Percentiles rank a stretch among this genome's conserved stretches.
Evolutionary conservation across 805 yeast genomes (phyloP).

Genomic region (Myxozyma vanderwaltii): DNA sequence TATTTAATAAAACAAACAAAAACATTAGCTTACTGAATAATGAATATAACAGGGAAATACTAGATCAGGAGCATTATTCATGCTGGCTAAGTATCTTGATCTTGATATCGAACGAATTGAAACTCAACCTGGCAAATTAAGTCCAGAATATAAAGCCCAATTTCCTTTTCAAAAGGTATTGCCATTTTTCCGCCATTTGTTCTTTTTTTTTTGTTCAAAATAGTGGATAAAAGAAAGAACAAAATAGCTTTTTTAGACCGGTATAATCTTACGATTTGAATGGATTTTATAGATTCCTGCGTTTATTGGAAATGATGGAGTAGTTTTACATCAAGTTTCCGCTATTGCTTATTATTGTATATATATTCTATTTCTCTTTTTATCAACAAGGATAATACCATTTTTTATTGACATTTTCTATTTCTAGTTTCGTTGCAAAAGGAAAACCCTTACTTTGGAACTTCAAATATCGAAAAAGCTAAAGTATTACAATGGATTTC

Average conservation of each 20-base stretch:
- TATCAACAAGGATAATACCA: not conserved
- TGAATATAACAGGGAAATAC: slow-evolving; percentile 24
- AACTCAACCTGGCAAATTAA: slow-evolving; percentile 40
- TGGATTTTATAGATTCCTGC: slow-evolving; percentile 50
- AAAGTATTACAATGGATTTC: slow-evolving; percentile 76
- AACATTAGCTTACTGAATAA: no score
- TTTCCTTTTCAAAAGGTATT: slow-evolving; percentile 56
- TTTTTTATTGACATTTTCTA: not conserved
- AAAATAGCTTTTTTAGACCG: no score
- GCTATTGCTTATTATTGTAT: slow-evolving; percentile 60
- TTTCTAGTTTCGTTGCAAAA: slow-evolving; percentile 32
- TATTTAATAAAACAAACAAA: no score
- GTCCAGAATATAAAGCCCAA: slow-evolving; percentile 48
- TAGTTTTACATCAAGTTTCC: slow-evolving; percentile 61
- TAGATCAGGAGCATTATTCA: slow-evolving; percentile 27
- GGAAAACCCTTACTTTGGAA: slow-evolving; percentile 59
- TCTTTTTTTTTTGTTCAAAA: no score
- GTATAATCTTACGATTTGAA: no score
- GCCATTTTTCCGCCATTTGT: no score
- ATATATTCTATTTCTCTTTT: slow-evolving; percentile 35
- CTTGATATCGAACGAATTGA: slow-evolving; percentile 55
- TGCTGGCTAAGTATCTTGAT: slow-evolving; percentile 54
- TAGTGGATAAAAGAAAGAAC: no score
- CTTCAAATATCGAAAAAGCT: slow-evolving; percentile 63
- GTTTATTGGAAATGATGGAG: slow-evolving; percentile 65